Evolutionary conservation across 2,329 filamentous ascomycete species (phyloP).

Genomic region (Penicillium sp.): DNA sequence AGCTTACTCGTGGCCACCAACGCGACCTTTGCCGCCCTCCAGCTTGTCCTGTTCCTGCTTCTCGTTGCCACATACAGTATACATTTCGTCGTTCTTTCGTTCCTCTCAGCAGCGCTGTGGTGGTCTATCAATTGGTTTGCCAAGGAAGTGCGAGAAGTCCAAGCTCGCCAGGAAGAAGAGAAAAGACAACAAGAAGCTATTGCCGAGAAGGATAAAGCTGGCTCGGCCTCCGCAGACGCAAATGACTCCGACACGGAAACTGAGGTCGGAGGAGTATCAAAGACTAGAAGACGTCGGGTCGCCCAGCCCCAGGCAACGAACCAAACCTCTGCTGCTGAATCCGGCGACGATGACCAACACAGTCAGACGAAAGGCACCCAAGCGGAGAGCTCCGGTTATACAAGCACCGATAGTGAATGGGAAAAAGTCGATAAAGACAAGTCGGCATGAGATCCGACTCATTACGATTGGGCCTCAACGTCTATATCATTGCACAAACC

Average conservation of each 20-base stretch:
- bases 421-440: constrained; percentile 69
- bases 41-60: constrained; percentile 70
- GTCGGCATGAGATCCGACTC: constrained; percentile 1
- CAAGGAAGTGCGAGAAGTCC: constrained; percentile 54
- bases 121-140: constrained; percentile 97
- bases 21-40: constrained; percentile 78
- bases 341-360: constrained; percentile 26
- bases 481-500: not conserved
- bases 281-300: constrained; percentile 8
- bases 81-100: constrained; percentile 79
- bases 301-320: constrained; percentile 13
- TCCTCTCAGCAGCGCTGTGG: constrained; percentile 80
- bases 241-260: constrained; percentile 42
- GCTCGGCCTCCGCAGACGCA: constrained; percentile 27
- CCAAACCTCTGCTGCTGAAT: constrained; percentile 26
- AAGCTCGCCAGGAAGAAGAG: constrained; percentile 43
- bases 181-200: constrained; percentile 18
- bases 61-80: constrained; percentile 79
- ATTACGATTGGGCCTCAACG: not conserved
- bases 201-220: constrained; percentile 21
- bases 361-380: constrained; percentile 45
- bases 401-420: constrained; percentile 94
- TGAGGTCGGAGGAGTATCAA: constrained; percentile 17
- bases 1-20: constrained; percentile 88
- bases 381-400: constrained; percentile 51